Percentiles rank a stretch among this genome's conserved stretches.
Evolutionary conservation across 129 eudicot species (phyloP).

Genomic region (Lactuca sativa): DNA sequence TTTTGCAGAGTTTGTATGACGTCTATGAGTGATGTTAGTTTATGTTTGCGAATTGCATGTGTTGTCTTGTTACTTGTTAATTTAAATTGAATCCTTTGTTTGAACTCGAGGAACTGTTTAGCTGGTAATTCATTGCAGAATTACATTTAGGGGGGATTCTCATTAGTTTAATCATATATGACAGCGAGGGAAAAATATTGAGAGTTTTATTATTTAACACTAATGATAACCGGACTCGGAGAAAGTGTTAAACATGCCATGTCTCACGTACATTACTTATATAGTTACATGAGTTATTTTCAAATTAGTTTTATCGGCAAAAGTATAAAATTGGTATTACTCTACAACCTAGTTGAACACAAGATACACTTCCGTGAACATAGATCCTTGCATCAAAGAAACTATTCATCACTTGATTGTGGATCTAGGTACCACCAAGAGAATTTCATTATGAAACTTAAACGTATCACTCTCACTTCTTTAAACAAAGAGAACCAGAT

Average conservation of each 20-base stretch:
- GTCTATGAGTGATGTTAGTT: not conserved
- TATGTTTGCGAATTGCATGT: not conserved
- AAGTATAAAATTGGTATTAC: not conserved
- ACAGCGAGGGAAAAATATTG: not conserved
- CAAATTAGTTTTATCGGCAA: not conserved
- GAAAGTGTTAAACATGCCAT: no score
- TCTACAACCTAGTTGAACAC: not conserved
- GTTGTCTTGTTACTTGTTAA: constrained; percentile 6
- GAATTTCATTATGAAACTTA: no score
- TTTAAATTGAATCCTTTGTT: not conserved
- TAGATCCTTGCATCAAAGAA: not conserved
- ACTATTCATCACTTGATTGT: not conserved
- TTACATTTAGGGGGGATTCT: not conserved
- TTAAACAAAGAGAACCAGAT: no score
- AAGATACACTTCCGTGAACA: not conserved
- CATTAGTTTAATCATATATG: not conserved
- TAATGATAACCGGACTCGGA: no score
- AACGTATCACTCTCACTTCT: no score
- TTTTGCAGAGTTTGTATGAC: not conserved
- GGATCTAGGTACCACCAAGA: not conserved
- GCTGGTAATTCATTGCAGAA: not conserved
- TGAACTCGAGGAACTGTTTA: not conserved
- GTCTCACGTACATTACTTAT: no score
- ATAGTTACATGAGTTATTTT: not conserved
- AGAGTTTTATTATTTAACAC: not conserved